Evolutionary conservation across 73 alveolate species (phyloP).

Genomic region (Tetrahymena malaccensis): DNA sequence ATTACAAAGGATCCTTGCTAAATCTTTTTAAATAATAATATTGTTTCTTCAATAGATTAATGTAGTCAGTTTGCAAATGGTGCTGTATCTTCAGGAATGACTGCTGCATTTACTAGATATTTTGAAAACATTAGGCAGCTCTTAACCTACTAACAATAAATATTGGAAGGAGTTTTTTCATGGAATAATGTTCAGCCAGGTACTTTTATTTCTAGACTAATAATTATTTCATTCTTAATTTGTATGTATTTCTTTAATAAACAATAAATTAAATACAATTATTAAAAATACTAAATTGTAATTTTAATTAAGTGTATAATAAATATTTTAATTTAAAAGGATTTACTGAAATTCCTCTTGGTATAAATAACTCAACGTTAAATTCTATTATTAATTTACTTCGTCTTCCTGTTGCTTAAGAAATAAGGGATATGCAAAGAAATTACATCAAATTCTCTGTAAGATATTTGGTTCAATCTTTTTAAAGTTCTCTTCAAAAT

Average conservation of each 20-base stretch:
- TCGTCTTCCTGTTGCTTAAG: neutral
- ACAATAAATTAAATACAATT: too few relatives aligned
- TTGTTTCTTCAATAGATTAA: neutral
- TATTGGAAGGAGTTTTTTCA: neutral
- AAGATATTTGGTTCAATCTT: neutral
- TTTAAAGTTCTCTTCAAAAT: neutral
- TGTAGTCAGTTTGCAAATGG: neutral
- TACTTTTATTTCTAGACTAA: neutral
- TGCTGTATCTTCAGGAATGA: neutral
- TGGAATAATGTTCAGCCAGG: neutral
- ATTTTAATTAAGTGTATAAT: neutral
- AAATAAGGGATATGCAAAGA: neutral
- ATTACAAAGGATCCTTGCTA: neutral
- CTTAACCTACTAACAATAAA: neutral
- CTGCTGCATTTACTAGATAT: neutral
- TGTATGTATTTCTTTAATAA: too few relatives aligned
- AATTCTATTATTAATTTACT: neutral
- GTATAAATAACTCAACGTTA: neutral
- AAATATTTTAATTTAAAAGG: neutral
- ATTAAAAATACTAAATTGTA: neutral
- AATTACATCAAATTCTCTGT: neutral
- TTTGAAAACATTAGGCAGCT: neutral
- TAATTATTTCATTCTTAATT: neutral
- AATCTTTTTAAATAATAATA: neutral
- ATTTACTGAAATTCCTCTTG: neutral